Base-by-base conservation (phyloP, 805 yeast genomes). In the Yarrowia hollandica region DNA sequence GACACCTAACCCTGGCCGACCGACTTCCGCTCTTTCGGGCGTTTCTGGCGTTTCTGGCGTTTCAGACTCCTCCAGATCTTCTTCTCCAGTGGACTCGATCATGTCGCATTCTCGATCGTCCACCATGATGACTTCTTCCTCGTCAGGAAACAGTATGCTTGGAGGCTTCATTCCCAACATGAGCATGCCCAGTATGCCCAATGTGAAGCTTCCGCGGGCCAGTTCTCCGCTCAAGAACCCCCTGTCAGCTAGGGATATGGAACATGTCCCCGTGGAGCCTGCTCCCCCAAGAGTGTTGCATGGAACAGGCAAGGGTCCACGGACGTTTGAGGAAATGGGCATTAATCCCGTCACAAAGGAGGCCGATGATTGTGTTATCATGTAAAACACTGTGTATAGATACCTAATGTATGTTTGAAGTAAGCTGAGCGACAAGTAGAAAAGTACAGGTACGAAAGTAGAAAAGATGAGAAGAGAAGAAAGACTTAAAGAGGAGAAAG, bases 301-400 rank as follows among this genome's bases (percentile, higher is more conserved):
- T 10, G 35, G 52, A 14, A 12, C 23, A 4, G 52, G 52, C 18
- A 52, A 35, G 18, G 58, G 58, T 2, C 58, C 58, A 1, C n/a
- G 44, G 18, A 52, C 58, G 34, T 52, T 52, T 37, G 58, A 52
- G 19, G 58, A 52, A 21, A 52, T 52, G 58, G 58, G 58, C 11
- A 37, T 52, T 12, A 52, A 52, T 14, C 33, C 58, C 14, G 58
- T 52, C 7, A 52, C 58, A 11, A 52, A 52, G 26, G 58, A 37
- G 44, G 42, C 42, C 19, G 58, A 52, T 12, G 58, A 52, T 15
- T 52, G 58, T 26, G 44, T 52, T 0, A 52, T 52, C 35, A 48
- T 48, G 56, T 48, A 21, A 48, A 16, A 16, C 6, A 33, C 2
- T 34, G 22, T 26, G n/a, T 6, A 12, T 12, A 26, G 12, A 26